phyloP scores from a whole-genome alignment of 371 early-diverging fungal species.

The Lichtheimia corymbifera region DNA sequence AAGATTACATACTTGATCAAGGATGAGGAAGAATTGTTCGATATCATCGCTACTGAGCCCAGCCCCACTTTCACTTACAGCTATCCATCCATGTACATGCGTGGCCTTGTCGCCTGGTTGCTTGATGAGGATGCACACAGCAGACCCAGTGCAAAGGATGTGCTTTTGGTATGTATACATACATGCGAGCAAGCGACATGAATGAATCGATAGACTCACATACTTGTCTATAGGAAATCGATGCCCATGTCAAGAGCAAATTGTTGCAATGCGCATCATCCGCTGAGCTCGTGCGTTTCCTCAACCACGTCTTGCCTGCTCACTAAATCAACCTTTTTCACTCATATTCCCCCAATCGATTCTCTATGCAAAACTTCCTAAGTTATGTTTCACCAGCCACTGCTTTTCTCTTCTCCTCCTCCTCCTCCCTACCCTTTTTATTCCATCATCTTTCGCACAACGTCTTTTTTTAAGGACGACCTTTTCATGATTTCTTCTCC shows the following conservation, averaged over 20 bases:
- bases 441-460: neutral
- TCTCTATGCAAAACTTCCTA: slow-evolving; percentile 1
- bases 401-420: neutral
- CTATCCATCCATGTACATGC: slow-evolving; percentile 53
- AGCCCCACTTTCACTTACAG: slow-evolving; percentile 54
- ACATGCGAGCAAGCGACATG: too few species aligned
- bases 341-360: neutral
- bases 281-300: slow-evolving; percentile 21
- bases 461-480: neutral
- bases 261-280: slow-evolving; percentile 24
- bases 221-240: slow-evolving; percentile 24
- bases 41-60: slow-evolving; percentile 44
- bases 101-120: slow-evolving; percentile 53
- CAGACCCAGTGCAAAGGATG: slow-evolving; percentile 45
- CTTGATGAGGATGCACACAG: slow-evolving; percentile 41
- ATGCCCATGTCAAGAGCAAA: slow-evolving; percentile 28
- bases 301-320: slow-evolving; percentile 24
- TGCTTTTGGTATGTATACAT: slow-evolving; percentile 29
- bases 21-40: slow-evolving; percentile 50
- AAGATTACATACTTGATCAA: slow-evolving; percentile 50
- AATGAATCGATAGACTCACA: neutral
- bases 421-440: neutral
- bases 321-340: neutral
- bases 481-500: neutral
- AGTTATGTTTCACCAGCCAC: neutral